Conservation (phyloP, 2,329 filamentous ascomycete genomes). For the Aspergillus uvarum region DNA sequence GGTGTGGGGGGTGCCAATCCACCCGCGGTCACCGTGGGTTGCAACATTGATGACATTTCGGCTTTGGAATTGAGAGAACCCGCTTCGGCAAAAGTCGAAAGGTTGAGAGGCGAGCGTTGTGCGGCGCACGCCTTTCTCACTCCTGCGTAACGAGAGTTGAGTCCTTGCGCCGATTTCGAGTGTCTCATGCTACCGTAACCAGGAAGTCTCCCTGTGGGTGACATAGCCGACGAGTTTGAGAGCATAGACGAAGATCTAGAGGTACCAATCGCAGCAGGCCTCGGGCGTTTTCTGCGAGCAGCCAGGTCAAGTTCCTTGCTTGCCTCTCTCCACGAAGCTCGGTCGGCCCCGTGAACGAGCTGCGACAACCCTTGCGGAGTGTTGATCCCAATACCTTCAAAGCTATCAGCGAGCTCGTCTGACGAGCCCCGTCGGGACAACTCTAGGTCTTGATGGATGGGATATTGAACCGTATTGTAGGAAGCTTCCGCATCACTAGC, state of each 20-base stretch:
- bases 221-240: conserved; percentile 41
- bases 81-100: conserved; percentile 47
- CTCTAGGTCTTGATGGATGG: conserved; percentile 33
- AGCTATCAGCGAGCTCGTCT: conserved; percentile 34
- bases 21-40: conserved; percentile 35
- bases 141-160: conserved; percentile 47
- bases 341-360: conserved; percentile 27
- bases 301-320: conserved; percentile 48
- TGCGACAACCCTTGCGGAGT: conserved; percentile 25
- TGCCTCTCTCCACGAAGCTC: conserved; percentile 34
- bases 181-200: conserved; percentile 43
- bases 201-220: conserved; percentile 40
- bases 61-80: conserved; percentile 38
- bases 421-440: conserved; percentile 34
- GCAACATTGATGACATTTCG: conserved; percentile 35
- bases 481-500: conserved; percentile 26
- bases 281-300: conserved; percentile 47
- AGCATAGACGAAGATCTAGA: conserved; percentile 39
- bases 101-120: conserved; percentile 49
- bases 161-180: conserved; percentile 47
- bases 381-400: conserved; percentile 40
- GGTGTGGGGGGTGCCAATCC: conserved; percentile 45
- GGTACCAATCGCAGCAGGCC: conserved; percentile 49
- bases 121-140: conserved; percentile 48
- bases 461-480: conserved; percentile 35